Percentiles rank a stretch among this genome's conserved stretches.
Evolutionary conservation across 805 yeast species (phyloP).

Genomic region (Priceomyces medius): DNA sequence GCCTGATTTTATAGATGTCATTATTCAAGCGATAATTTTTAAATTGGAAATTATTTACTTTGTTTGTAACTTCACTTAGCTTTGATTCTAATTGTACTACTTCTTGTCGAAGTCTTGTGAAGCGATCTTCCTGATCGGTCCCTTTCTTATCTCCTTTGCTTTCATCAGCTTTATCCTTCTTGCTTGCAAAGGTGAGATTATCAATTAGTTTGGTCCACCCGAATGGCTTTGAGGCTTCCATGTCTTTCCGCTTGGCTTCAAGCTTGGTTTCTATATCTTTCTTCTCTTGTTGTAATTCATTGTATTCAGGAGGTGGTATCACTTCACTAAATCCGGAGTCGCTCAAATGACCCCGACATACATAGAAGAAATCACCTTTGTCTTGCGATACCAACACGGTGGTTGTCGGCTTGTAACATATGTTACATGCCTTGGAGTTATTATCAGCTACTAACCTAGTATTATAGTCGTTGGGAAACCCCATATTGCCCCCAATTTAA

Average conservation of each 20-base stretch:
- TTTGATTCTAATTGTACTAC: slow-evolving; percentile 17
- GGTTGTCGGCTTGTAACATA: slow-evolving; percentile 51
- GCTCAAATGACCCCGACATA: slow-evolving; percentile 47
- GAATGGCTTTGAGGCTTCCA: slow-evolving; percentile 31
- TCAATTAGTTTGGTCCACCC: slow-evolving; percentile 31
- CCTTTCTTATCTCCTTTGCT: slow-evolving; percentile 8
- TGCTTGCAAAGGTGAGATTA: slow-evolving; percentile 13
- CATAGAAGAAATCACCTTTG: slow-evolving; percentile 52
- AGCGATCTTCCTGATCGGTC: slow-evolving; percentile 12
- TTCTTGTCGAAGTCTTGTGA: slow-evolving; percentile 16
- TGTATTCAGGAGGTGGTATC: slow-evolving; percentile 34
- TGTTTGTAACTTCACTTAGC: slow-evolving; percentile 15
- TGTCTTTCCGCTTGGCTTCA: slow-evolving; percentile 19
- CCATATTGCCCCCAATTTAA: slow-evolving; percentile 5
- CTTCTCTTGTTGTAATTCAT: slow-evolving; percentile 21
- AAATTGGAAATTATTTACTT: slow-evolving; percentile 31
- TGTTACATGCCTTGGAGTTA: slow-evolving; percentile 45
- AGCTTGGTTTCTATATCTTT: slow-evolving; percentile 18
- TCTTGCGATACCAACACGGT: slow-evolving; percentile 47
- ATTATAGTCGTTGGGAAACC: slow-evolving; percentile 39
- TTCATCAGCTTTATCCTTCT: slow-evolving; percentile 16
- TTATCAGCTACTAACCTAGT: slow-evolving; percentile 41
- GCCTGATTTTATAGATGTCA: slow-evolving; percentile 42
- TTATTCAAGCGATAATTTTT: slow-evolving; percentile 39
- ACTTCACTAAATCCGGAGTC: slow-evolving; percentile 49